Conservation (phyloP, 768 basidiomycete genomes). For the Leccinum aurantiacum region DNA sequence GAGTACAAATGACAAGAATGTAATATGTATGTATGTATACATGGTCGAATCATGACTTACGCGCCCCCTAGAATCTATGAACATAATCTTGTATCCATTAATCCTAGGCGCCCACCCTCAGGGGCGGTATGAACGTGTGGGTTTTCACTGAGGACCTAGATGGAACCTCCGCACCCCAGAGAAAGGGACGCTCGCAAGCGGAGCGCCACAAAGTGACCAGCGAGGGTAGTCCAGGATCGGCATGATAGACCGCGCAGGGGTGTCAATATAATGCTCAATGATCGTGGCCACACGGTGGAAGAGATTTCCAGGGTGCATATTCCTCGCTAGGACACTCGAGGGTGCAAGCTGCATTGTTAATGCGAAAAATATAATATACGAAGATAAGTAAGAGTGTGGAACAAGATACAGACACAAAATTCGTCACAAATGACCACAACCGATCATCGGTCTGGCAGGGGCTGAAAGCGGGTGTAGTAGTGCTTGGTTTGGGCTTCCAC, state of each 20-base stretch:
- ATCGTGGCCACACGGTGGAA: background rate
- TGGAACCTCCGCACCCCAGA: background rate
- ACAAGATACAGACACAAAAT: background rate
- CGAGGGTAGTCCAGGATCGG: background rate
- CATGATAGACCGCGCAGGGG: background rate
- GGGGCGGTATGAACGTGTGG: background rate
- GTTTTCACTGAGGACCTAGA: background rate
- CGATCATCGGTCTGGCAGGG: conserved; percentile 41
- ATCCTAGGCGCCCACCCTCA: background rate
- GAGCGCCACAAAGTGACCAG: background rate
- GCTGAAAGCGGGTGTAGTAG: conserved; percentile 81
- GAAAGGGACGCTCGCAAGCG: background rate
- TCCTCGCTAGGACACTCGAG: background rate
- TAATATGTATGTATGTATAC: conserved; percentile 14
- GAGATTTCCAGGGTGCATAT: background rate
- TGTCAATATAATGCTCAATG: background rate
- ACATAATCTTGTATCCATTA: background rate
- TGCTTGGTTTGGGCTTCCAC: conserved; percentile 84
- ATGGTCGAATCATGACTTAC: conserved; percentile 5
- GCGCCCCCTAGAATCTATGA: background rate
- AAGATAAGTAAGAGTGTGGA: conserved; percentile 4
- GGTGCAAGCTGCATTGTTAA: background rate
- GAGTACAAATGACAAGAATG: conserved; percentile 9
- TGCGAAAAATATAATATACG: conserved; percentile 5
- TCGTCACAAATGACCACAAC: background rate